Evolutionary conservation across 805 yeast genomes (phyloP), one percentile per base, ranked within the genome.

Genomic region (Diddensiella transvaalensis): DNA sequence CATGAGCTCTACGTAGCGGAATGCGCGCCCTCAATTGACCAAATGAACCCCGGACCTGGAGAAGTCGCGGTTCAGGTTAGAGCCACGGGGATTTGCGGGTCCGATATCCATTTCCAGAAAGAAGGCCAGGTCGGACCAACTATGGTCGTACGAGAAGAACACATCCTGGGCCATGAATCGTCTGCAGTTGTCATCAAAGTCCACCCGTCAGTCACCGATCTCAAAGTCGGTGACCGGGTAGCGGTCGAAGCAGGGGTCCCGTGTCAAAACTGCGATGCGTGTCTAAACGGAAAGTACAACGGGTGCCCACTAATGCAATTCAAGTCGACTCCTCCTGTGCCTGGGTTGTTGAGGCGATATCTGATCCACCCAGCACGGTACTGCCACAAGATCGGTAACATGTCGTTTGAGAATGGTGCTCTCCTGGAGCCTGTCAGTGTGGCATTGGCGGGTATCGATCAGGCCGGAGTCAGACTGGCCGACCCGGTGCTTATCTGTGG

Each of bases 81-180:
- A 51, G 79, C 81, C 44, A 81, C 86, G 4, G 89, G 89, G 22
- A 83, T 83, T 55, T 84, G 89, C 65, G 89, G 89, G 15, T 77
- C 85, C 19, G 90, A 84, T 63, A 72, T 82, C 51, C 88, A 83
- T 61, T 82, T 80, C 67, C 80, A 78, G 69, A 73, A 78, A 47
- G 80, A 78, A 51, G 89, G 88, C 40, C 74, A 71, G 49, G 82
- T 82, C 51, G 86, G 73, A 22, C 68, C 64, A 33, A 64, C 68
- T 23, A 63, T 80, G 60, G 81, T 81, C n/a, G 78, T 79, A 42
- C 69, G 78, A 17, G 85, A 79, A 56, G 85, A 84, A 19, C 82
- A 83, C 3, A 62, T 67, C 21, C 70, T 78, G n/a, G 78, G 87
- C 64, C 76, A 84, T 60, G 75, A 78, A 47, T 76, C 78, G 36